Evolutionary conservation across 495 filamentous ascomycete genomes (phyloP), one percentile per base, ranked within the genome.

Genomic region (Xylaria telfairii): DNA sequence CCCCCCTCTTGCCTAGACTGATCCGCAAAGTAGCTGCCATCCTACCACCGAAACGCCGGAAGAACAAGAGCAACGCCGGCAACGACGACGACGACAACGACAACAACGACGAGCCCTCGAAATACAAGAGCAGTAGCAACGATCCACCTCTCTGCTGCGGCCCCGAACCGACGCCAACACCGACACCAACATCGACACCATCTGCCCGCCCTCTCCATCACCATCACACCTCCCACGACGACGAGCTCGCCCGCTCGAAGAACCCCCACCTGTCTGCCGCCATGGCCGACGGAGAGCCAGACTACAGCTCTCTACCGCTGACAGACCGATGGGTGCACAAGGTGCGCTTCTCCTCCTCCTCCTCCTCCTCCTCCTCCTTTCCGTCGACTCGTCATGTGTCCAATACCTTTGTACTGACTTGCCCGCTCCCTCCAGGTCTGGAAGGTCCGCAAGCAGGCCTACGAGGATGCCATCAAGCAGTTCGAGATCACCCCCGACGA

Each of bases 401-500:
- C n/a, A n/a, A n/a, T n/a, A n/a, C n/a, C n/a, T n/a, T n/a, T n/a
- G 1, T 37, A 65, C 19, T 42, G 13, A 28, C 49, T 53, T 9
- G 49, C 57, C 62, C 42, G 44, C 53, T 13, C 17, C 65, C 21
- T 37, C 54, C 53, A 96, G 91, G 90, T 92, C 77, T 99, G 96
- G 96, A 99, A 99, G 87, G 96, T 96, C 51, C 88, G 96, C 72
- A 99, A 99, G 81, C 88, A 89, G 78, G 96, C 92, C 60, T 99
- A 98, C 81, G 96, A 98, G 83, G 93, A 95, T 71, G 95, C 93
- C 53, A 89, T 92, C 47, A 92, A 93, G 77, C 87, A 89, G 72
- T 98, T 99, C 76, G 91, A 94, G 78, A 86, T 87, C 68, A 93
- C 94, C 10, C 90, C 92, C 65, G 93, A 96, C 83, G 96, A 98